Evolutionary conservation across 169 alveolate genomes (phyloP).

Genomic region (Perkinsus marinus): DNA sequence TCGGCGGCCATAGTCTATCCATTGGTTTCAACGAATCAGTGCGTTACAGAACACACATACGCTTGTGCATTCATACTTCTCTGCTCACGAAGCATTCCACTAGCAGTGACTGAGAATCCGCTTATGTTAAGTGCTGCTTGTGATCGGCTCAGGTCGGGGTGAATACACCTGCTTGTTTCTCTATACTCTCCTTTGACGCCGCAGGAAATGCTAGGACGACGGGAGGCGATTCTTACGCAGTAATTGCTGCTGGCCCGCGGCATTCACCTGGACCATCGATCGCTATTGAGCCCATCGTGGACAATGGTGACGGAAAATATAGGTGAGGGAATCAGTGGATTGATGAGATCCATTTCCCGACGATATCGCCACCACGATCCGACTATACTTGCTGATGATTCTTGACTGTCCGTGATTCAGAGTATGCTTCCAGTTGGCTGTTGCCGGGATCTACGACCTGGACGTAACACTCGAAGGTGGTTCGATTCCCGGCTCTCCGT

Average conservation of each 20-base stretch:
- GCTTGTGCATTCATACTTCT: no score
- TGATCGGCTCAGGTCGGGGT: background rate
- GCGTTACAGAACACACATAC: no score
- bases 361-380: no score
- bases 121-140: no score
- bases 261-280: background rate
- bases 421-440: background rate
- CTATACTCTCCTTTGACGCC: background rate
- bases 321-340: background rate
- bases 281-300: background rate
- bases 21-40: no score
- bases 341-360: no score
- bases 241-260: background rate
- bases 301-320: background rate
- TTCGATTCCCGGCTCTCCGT: background rate
- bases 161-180: background rate
- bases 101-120: no score
- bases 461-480: background rate
- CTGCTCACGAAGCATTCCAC: no score
- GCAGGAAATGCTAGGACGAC: background rate
- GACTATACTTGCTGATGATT: no score
- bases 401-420: background rate
- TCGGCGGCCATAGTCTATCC: no score
- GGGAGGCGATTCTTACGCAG: background rate
- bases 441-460: background rate